Evolutionary conservation across 2,329 filamentous ascomycete genomes (phyloP).

Genomic region (Fusarium nodosum): DNA sequence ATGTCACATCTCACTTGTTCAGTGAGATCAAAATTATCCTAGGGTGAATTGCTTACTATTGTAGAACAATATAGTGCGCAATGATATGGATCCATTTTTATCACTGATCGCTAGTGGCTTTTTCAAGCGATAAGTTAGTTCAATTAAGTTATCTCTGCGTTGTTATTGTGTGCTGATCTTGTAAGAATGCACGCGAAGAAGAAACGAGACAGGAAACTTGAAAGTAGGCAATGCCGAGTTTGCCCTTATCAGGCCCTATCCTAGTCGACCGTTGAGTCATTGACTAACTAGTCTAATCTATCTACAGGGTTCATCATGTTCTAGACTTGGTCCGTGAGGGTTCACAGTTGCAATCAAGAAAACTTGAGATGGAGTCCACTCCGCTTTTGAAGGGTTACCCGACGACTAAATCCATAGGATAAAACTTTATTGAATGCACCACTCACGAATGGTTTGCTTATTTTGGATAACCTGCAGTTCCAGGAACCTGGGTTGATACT

Average conservation of each 20-base stretch:
- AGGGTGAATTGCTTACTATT: too few species aligned
- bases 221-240: neutral
- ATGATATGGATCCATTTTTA: too few species aligned
- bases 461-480: neutral
- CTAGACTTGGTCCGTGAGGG: slow-evolving; percentile 11
- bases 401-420: neutral
- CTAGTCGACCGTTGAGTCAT: slow-evolving; percentile 8
- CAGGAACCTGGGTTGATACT: neutral
- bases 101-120: too few species aligned
- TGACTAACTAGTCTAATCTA: neutral
- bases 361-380: slow-evolving; percentile 1
- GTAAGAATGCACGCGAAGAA: neutral
- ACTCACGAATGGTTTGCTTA: neutral
- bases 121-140: neutral
- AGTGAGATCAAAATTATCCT: too few species aligned
- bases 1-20: too few species aligned
- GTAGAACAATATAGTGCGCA: too few species aligned
- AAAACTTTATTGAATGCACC: neutral
- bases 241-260: neutral
- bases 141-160: neutral
- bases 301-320: slow-evolving; percentile 6
- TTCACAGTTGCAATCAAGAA: neutral
- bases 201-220: neutral
- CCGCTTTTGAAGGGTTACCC: slow-evolving; percentile 7
- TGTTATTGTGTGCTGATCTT: neutral